Evolutionary conservation across 2,329 filamentous ascomycete species (phyloP), one percentile per base, ranked within the genome.

Genomic region (Fusarium sp.): DNA sequence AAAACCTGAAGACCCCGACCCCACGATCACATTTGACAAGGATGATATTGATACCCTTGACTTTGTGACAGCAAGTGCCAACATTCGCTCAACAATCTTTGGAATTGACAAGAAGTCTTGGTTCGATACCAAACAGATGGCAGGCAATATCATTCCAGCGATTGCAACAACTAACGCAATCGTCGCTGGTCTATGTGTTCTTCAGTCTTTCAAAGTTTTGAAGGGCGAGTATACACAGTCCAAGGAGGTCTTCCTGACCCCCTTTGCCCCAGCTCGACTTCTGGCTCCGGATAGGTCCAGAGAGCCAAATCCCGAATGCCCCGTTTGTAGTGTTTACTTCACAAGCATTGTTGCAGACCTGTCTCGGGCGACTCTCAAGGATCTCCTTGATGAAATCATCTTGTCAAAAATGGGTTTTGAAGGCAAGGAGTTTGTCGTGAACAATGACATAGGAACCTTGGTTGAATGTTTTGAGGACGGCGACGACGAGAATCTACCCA

Each of bases 91-190:
- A 2, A 87, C 90, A 30, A 88, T 97, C n/a, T 99, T 99, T 79
- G 93, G 91, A 63, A 98, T 99, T 66, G 93, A 96, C 61, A 85
- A 87, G 9, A 96, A 94, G 81, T 97, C 95, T 28, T 94, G 97
- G 67, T 99, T 98, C 79, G 95, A 98, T 80, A 95, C 96, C 78
- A 99, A 99, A 85, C 93, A 99, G 83, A 99, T 98, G 96, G 96
- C 96, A 8, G 96, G 96, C 61, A 99, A 99, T 81, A 99, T 99
- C 78, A 99, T 99, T 70, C 96, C 96, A 3, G 96, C 96, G 5
- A 99, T 99, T 80, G 96, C 96, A 10, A 99, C 96, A 0, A 98
- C 96, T 1, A 99, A 99, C 81, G 96, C 96, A 22, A 97, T 98
- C 81, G 96, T 96, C 4, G 96, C 96, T 22, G 93, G 94, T 18